Evolutionary conservation across 1,139 yeast species (phyloP), one percentile per base, ranked within the genome.

Genomic region (Yamadazyma triangularis): DNA sequence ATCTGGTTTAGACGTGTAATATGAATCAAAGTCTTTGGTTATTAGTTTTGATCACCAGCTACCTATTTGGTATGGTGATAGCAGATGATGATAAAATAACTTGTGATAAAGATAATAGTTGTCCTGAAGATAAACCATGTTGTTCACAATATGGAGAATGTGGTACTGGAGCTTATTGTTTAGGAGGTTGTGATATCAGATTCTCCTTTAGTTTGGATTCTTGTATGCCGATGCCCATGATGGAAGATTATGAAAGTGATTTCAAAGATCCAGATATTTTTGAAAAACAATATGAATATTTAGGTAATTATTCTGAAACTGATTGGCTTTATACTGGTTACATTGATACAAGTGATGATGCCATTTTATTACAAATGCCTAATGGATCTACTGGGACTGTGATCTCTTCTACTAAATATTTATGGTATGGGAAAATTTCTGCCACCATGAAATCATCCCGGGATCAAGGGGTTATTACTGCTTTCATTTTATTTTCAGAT

Each of bases 341-440:
- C 50, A 58, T 82, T 28, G 77, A 70, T 47, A 68, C 65, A 36
- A 53, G 56, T 44, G 75, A 74, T 32, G 73, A 70, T 42, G 79
- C 79, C 33, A 59, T 83, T 25, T 54, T 68, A 40, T 45, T 88
- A 35, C 87, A 89, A 38, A 85, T 89, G 95, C 91, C 91, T 25
- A 71, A 79, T 39, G 53, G 76, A 32, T 62, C 88, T n/a, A 68
- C 76, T 30, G 96, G 96, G 55, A 75, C 95, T 8, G 91, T 87
- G 32, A 54, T 88, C 23, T 81, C 95, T 0, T 82, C 95, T 3
- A 75, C 94, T 7, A 70, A 77, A 48, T 86, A 75, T 55, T 60
- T 88, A 34, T 88, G 95, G 95, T 88, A 83, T 57, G 97, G 96
- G 34, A 83, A 79, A 51, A 71, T 86, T 23, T 60, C 77, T 25